A percentile compares a stretch with the other conserved stretches of the same genome.
These are phyloP conservation scores for Colletotrichum sp. DNA, from an alignment of 2,329 filamentous ascomycete species.

Conservation along the genomic window DNA sequence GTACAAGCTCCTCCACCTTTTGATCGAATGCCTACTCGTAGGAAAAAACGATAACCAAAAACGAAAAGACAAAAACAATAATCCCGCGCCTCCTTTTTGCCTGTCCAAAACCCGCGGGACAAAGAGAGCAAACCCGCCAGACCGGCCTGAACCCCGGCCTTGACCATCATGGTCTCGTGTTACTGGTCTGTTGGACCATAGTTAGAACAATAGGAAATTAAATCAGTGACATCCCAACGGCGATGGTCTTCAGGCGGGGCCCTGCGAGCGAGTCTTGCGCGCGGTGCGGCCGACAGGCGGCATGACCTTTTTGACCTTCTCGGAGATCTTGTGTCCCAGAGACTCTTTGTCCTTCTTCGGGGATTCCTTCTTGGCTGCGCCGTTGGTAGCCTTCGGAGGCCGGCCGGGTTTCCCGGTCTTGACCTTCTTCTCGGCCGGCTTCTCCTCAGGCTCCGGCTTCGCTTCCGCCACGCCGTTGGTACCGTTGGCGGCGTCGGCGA, in stretches of 20 bases:
- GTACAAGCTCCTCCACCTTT: not conserved
- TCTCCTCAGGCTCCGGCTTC: not conserved
- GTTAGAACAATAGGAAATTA: not conserved
- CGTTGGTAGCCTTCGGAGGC: conserved; percentile 5
- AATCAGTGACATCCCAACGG: not conserved
- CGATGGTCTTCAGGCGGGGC: conserved; percentile 18
- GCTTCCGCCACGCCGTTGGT: conserved; percentile 23
- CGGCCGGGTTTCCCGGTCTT: conserved; percentile 23
- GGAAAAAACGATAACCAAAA: not conserved
- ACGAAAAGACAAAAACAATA: not conserved
- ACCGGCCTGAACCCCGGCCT: not conserved
- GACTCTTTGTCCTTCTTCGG: conserved; percentile 16
- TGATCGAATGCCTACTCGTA: not conserved
- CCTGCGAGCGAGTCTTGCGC: conserved; percentile 49
- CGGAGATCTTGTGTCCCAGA: conserved; percentile 22
- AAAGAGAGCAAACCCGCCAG: not conserved
- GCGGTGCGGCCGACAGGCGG: conserved; percentile 38
- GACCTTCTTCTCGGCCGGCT: conserved; percentile 27
- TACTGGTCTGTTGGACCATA: not conserved
- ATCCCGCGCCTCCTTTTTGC: conserved; percentile 9
- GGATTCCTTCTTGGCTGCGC: not conserved
- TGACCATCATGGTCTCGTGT: not conserved
- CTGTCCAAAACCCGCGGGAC: conserved; percentile 1
- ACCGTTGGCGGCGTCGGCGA: conserved; percentile 20
- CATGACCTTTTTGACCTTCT: conserved; percentile 41